Base-by-base conservation (phyloP, 148 eudicot species). In the Arbutus unedo region DNA sequence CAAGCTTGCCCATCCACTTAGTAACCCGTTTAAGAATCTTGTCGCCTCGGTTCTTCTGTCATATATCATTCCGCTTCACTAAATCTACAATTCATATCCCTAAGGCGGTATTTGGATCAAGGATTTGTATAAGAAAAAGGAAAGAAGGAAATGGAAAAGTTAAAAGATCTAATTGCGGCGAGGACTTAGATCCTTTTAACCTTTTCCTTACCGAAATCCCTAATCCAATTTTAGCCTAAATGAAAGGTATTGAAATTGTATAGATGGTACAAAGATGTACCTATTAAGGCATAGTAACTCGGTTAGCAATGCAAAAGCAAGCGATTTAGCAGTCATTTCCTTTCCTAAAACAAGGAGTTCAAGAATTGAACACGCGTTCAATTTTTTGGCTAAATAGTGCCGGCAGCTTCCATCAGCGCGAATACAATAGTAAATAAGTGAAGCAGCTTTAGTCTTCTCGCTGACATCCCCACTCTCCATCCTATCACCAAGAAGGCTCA, bases 271-370 rank as follows among this genome's bases (percentile, higher is more conserved):
- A 13, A n/a, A 57, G 14, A 19, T 31, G 25, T 86, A 90, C 92
- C 91, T 88, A 77, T 82, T 76, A 51, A 88, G 87, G 84, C 91
- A 88, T 38, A 87, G 76, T 44, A 90, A 78, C 85, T 90, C 92
- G 3, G 80, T 78, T 53, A 90, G 81, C 81, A 90, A 84, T 9
- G 73, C 81, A 44, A 90, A 73, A 48, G 80, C 89, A 70, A 64
- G 83, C 76, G 67, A 71, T 21, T 82, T 72, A 57, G 50, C 67
- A 79, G 82, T 70, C 53, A 15, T 47, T 14, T 80, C 38, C 55
- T 79, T 85, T 41, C 85, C 79, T 6, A 10, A 62, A 60, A 82
- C 84, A 4, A 90, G 78, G 53, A 90, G 78, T 60, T 86, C 81
- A 31, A 88, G n/a, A 80, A 90, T 54, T 6, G 77, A 51, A 7